Percentiles rank a stretch among this genome's conserved stretches.
Evolutionary conservation across 73 alveolate species (phyloP).

Genomic region (Effrenium voratum): DNA sequence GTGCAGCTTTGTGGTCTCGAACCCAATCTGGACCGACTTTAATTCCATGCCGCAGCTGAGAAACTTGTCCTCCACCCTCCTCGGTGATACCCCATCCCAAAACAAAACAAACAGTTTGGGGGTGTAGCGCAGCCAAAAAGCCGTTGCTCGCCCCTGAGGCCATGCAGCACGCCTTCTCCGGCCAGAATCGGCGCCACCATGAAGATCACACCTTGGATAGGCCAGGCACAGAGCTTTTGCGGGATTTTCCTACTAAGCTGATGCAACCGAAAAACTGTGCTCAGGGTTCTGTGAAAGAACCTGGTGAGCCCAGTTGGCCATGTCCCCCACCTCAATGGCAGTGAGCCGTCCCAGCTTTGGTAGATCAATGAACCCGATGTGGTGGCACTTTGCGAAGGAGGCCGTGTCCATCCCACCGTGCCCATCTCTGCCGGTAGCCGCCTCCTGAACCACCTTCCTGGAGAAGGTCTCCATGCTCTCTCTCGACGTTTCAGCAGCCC

Average conservation of each 20-base stretch:
- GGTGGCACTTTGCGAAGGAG: neutral
- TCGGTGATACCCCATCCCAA: neutral
- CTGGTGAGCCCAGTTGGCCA: neutral
- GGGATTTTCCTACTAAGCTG: neutral
- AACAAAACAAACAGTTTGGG: neutral
- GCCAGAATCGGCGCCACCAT: neutral
- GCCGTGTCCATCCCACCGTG: neutral
- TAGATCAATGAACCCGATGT: neutral
- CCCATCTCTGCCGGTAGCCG: neutral
- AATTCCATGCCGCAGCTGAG: neutral
- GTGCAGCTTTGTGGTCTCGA: neutral
- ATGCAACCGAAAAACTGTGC: neutral
- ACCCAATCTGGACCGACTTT: neutral
- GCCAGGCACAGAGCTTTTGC: neutral
- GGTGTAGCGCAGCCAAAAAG: neutral
- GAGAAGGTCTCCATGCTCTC: neutral
- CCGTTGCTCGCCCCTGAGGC: conserved; percentile 25
- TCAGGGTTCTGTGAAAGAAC: neutral
- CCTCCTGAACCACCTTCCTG: neutral
- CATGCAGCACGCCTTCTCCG: conserved; percentile 8
- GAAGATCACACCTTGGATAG: neutral
- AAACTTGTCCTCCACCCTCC: conserved; percentile 3
- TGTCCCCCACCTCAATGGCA: neutral
- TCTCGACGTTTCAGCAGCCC: neutral
- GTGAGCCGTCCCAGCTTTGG: conserved; percentile 17